Evolutionary conservation across 2,329 filamentous ascomycete genomes (phyloP).

Genomic region (Nigrograna mackinnonii): DNA sequence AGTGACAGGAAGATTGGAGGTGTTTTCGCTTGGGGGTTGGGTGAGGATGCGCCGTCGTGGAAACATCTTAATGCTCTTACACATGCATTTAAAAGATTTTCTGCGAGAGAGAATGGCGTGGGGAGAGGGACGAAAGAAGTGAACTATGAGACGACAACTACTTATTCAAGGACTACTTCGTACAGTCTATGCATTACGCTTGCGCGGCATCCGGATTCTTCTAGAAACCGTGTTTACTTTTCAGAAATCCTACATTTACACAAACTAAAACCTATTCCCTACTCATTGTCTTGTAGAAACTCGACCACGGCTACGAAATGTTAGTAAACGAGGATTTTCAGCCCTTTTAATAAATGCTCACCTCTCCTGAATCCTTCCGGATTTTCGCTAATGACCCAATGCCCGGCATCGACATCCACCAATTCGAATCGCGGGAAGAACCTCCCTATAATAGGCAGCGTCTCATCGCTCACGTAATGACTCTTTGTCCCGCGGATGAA

Average conservation of each 20-base stretch:
- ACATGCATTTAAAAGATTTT: too few species aligned
- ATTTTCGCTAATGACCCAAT: conserved; percentile 90
- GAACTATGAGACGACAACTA: too few species aligned
- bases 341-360: conserved; percentile 44
- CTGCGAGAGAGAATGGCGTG: too few species aligned
- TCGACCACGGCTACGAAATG: conserved; percentile 60
- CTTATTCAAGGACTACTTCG: too few species aligned
- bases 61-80: too few species aligned
- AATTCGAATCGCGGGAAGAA: conserved; percentile 82
- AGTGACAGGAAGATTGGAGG: conserved; percentile 63
- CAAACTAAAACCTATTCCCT: conserved; percentile 30
- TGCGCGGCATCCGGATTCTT: too few species aligned
- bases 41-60: conserved; percentile 59
- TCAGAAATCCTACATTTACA: background rate
- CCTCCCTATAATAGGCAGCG: conserved; percentile 74
- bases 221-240: too few species aligned
- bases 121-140: too few species aligned
- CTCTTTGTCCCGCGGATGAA: conserved; percentile 79
- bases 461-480: conserved; percentile 79
- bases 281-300: conserved; percentile 58
- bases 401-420: conserved; percentile 75
- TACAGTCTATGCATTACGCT: too few species aligned
- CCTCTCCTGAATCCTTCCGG: conserved; percentile 77
- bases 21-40: conserved; percentile 75
- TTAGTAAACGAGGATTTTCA: conserved; percentile 5